These are phyloP conservation scores for Magnolia sinica DNA, from an alignment of 164 flowering plant species.

Conservation along the genomic window DNA sequence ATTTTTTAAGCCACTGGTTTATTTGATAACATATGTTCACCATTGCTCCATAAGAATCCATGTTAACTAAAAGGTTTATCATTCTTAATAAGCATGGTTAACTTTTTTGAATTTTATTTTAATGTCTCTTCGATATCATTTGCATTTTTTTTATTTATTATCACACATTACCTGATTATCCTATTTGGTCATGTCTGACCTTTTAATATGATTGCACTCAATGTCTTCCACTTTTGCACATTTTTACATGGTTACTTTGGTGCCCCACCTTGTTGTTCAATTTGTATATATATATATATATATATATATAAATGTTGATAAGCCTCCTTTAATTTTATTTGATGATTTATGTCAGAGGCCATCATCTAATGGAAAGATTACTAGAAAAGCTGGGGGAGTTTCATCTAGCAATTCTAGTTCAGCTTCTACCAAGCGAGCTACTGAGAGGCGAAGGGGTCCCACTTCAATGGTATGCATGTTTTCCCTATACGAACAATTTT, in stretches of 20 bases:
- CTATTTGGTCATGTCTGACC: too few species aligned
- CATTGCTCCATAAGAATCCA: too few species aligned
- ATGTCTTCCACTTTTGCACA: not conserved
- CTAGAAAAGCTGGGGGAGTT: constrained; percentile 46
- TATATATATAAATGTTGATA: not conserved
- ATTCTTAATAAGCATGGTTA: too few species aligned
- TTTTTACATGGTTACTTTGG: not conserved
- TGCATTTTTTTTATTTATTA: too few species aligned
- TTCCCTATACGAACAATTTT: not conserved
- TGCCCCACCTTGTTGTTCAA: not conserved
- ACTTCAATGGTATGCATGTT: constrained; percentile 53
- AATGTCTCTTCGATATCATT: too few species aligned
- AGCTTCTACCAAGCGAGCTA: constrained; percentile 47
- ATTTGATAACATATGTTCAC: too few species aligned
- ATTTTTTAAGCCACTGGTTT: too few species aligned
- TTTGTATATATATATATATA: not conserved
- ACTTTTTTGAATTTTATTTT: too few species aligned
- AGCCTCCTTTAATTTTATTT: constrained; percentile 5
- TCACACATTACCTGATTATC: too few species aligned
- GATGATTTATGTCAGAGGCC: constrained; percentile 40
- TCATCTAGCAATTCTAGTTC: constrained; percentile 47
- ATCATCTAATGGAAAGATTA: constrained; percentile 53
- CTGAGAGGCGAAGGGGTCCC: constrained; percentile 60
- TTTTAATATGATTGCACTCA: not conserved
- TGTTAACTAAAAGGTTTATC: too few species aligned